phyloP scores from a whole-genome alignment of 306 rosid species.

The Quillaja saponaria region DNA sequence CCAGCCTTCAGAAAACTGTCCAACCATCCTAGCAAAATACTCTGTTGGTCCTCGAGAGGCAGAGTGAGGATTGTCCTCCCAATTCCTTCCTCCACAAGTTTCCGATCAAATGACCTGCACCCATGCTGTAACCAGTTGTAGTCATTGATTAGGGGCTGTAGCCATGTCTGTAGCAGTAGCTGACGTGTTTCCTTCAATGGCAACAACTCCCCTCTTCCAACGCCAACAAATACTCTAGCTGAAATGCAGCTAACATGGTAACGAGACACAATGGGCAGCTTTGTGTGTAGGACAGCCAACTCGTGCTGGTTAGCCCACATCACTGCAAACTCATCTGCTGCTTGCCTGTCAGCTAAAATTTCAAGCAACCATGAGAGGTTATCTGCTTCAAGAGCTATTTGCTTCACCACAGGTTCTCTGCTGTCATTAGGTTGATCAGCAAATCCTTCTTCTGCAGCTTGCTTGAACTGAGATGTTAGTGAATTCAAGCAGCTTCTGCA shows the following conservation, averaged over 20 bases:
- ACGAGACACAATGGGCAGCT: slow-evolving; percentile 60
- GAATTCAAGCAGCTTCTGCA: slow-evolving; percentile 64
- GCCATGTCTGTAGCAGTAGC: slow-evolving; percentile 72
- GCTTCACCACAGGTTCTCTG: slow-evolving; percentile 61
- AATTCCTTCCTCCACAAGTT: slow-evolving; percentile 90
- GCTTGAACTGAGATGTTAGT: slow-evolving; percentile 63
- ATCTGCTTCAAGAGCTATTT: slow-evolving; percentile 75
- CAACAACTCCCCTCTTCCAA: slow-evolving; percentile 83
- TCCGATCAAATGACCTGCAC: slow-evolving; percentile 77
- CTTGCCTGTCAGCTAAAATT: slow-evolving; percentile 77
- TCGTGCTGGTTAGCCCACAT: slow-evolving; percentile 86
- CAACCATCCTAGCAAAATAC: slow-evolving; percentile 85
- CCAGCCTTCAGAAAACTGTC: slow-evolving; percentile 80
- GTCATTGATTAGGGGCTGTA: slow-evolving; percentile 86
- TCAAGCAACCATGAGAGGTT: slow-evolving; percentile 87
- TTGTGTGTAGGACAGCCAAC: slow-evolving; percentile 63
- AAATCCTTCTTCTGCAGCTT: slow-evolving; percentile 58
- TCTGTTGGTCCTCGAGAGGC: slow-evolving; percentile 87
- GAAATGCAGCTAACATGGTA: slow-evolving; percentile 78
- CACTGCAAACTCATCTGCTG: slow-evolving; percentile 75
- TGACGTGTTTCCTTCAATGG: slow-evolving; percentile 73
- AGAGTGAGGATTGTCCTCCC: slow-evolving; percentile 93
- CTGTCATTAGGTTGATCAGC: slow-evolving; percentile 37
- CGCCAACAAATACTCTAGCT: slow-evolving; percentile 71
- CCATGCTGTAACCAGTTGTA: slow-evolving; percentile 86